Conservation (phyloP, 441 rosid species). For the Croton setiger region DNA sequence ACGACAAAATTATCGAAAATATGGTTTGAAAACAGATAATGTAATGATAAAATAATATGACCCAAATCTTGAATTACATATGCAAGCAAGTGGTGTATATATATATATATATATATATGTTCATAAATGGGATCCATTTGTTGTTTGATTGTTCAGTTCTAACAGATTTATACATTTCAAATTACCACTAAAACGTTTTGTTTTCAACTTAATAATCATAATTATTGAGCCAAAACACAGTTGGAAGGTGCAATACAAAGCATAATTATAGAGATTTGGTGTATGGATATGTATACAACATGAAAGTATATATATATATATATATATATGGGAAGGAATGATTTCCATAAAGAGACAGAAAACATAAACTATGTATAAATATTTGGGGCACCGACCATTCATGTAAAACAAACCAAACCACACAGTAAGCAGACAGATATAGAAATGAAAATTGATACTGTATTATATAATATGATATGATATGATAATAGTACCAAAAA, state of each 20-base stretch:
- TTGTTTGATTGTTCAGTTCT: conserved; percentile 25
- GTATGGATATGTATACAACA: too few relatives aligned
- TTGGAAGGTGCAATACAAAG: too few relatives aligned
- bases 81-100: background rate
- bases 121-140: conserved; percentile 12
- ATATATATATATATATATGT: background rate
- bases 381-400: conserved; percentile 3
- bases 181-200: too few relatives aligned
- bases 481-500: too few relatives aligned
- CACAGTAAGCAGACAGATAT: background rate
- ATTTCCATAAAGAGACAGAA: too few relatives aligned
- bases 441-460: background rate
- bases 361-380: too few relatives aligned
- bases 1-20: conserved; percentile 8
- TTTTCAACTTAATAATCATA: too few relatives aligned
- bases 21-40: background rate
- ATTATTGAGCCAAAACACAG: too few relatives aligned
- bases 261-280: too few relatives aligned
- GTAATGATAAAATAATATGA: conserved; percentile 5
- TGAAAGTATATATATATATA: background rate
- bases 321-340: too few relatives aligned
- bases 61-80: background rate
- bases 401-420: background rate
- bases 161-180: conserved; percentile 7
- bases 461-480: too few relatives aligned